Evolutionary conservation across 1,139 yeast species (phyloP), one percentile per base, ranked within the genome.

Genomic region (Candida tetrigidarum): DNA sequence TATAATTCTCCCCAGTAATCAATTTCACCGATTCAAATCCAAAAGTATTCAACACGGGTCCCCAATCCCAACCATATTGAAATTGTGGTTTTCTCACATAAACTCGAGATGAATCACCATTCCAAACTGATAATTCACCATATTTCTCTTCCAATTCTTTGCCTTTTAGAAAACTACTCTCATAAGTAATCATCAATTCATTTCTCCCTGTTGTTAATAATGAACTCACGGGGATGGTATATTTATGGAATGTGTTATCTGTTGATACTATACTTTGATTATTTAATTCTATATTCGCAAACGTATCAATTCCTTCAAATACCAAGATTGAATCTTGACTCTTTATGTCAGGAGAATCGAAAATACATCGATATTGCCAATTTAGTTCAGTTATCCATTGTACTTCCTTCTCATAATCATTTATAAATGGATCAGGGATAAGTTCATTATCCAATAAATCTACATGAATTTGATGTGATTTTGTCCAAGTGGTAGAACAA

Each of bases 21-120:
- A 74, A 55, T 26, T 55, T 59, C 1, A 76, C 64, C 0, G 77
- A 78, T 46, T 63, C 63, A 52, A 63, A 75, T 5, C 82, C 82
- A 55, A 78, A 72, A 12, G 77, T 67, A 54, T 74, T 60, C 40
- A 76, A 54, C 1, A 64, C 56, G 6, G 81, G 83, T 9, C 82
- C 82, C 83, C 83, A 78, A 56, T 78, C 83, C 83, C 83, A 78
- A 3, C 83, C 83, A 54, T 66, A 78, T 48, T 78, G 81, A 52
- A 76, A 78, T 54, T 76, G 83, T 0, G 83, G 79, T 54, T 78
- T 78, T 49, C 83, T 60, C 8, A 72, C 69, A 45, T 74, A 69
- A 36, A 73, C 58, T 35, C 83, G 59, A 33, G 65, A 56, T 6
- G 67, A 44, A 38, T 73, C 78, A 2, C 79, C 80, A 52, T 71